Percentiles rank a stretch among this genome's conserved stretches.
Conservation (phyloP, 371 early-diverging fungal species). For the Mucor ambiguus region DNA sequence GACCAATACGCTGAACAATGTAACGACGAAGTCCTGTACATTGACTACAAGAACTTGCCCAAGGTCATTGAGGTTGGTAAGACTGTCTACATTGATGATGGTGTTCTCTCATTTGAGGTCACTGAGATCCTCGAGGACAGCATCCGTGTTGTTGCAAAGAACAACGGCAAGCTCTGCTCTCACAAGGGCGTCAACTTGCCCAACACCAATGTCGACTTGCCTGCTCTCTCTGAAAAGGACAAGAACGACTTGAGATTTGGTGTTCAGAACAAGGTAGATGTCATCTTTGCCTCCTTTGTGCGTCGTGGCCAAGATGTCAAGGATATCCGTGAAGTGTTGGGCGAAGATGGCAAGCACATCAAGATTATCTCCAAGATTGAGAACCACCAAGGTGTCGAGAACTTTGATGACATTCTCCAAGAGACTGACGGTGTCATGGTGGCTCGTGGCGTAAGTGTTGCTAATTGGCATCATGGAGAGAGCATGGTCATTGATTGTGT, state of each 20-base stretch:
- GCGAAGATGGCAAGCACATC: conserved; percentile 79
- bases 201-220: conserved; percentile 85
- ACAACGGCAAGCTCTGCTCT: conserved; percentile 75
- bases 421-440: conserved; percentile 99
- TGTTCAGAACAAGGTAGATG: conserved; percentile 92
- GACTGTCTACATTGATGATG: conserved; percentile 87
- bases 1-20: conserved; percentile 66
- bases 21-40: conserved; percentile 73
- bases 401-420: conserved; percentile 95
- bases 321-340: conserved; percentile 81
- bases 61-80: conserved; percentile 82
- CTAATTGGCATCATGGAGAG: background rate
- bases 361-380: conserved; percentile 97
- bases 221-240: conserved; percentile 95
- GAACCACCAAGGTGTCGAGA: conserved; percentile 92
- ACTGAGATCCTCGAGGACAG: conserved; percentile 61
- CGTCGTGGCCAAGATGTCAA: conserved; percentile 87
- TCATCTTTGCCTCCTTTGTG: conserved; percentile 98
- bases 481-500: background rate
- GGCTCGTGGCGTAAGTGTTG: conserved; percentile 86
- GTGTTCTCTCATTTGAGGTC: conserved; percentile 84
- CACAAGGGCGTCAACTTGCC: conserved; percentile 93
- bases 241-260: conserved; percentile 90
- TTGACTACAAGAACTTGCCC: conserved; percentile 89
- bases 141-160: conserved; percentile 73